Evolutionary conservation across 306 rosid genomes (phyloP).

Genomic region (Quercus variabilis): DNA sequence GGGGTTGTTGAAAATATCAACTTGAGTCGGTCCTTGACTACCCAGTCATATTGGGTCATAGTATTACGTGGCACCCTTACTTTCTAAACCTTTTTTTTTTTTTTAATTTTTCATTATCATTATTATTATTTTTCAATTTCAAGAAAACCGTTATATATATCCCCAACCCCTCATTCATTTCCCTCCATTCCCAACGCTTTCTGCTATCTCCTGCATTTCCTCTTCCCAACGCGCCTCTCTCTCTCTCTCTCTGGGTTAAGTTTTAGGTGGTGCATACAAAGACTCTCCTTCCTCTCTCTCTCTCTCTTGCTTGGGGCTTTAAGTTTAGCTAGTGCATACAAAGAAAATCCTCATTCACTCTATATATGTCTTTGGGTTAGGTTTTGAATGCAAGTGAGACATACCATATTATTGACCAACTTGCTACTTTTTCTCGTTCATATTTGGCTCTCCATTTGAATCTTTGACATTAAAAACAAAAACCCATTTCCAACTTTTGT

Average conservation of each 20-base stretch:
- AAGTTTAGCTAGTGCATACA: background rate
- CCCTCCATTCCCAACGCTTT: background rate
- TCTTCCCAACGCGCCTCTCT: background rate
- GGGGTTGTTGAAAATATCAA: constrained; percentile 17
- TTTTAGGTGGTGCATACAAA: background rate
- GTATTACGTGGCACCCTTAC: background rate
- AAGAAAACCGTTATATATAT: constrained; percentile 19
- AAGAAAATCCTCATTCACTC: background rate
- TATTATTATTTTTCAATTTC: too few relatives aligned
- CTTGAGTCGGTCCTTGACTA: background rate
- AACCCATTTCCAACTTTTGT: background rate
- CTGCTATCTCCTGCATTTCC: background rate
- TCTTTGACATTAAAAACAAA: background rate
- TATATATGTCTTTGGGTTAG: background rate
- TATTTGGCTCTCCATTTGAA: background rate
- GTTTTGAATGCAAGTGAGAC: background rate
- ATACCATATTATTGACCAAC: background rate
- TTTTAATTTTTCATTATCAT: too few relatives aligned
- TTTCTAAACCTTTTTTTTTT: too few relatives aligned
- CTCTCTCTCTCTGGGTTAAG: background rate
- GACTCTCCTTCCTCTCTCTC: background rate
- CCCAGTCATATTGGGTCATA: constrained; percentile 2
- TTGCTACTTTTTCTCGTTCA: background rate
- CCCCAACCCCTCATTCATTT: background rate
- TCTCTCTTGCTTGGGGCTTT: background rate